These are phyloP conservation scores for Salmacisia buchloeana DNA, from an alignment of 1,284 basidiomycete species.

Conservation along the genomic window DNA sequence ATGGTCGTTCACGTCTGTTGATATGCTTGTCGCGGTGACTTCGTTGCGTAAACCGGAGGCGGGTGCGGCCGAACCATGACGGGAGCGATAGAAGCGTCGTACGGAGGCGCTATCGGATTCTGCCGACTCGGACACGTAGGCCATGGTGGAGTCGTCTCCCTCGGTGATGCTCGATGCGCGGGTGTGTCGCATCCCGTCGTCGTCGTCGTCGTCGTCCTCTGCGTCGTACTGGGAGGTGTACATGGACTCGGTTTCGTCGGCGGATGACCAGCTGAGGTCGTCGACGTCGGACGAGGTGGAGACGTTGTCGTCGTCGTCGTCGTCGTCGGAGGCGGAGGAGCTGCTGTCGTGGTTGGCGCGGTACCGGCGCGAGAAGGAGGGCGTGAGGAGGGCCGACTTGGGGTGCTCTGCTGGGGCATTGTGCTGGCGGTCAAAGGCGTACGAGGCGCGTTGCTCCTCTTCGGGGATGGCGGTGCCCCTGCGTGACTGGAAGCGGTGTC, in stretches of 20 bases:
- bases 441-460: background rate
- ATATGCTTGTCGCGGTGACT: background rate
- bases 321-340: background rate
- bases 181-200: conserved; percentile 1
- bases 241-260: background rate
- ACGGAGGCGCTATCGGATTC: background rate
- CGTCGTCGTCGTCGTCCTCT: conserved; percentile 22
- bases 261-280: background rate
- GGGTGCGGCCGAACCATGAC: background rate
- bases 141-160: background rate
- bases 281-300: background rate
- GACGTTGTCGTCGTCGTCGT: background rate
- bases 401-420: background rate
- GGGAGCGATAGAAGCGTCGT: background rate
- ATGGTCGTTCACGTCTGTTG: background rate
- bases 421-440: conserved; percentile 3
- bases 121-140: background rate
- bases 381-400: too few relatives aligned
- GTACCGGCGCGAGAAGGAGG: background rate
- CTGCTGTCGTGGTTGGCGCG: background rate
- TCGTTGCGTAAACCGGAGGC: background rate
- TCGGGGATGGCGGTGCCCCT: conserved; percentile 9
- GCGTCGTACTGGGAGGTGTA: conserved; percentile 13
- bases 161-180: background rate
- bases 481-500: background rate